A percentile compares a stretch with the other conserved stretches of the same genome.
These are phyloP conservation scores for Zygosaccharomyces bailii DNA, from an alignment of 805 yeast species.

Conservation along the genomic window DNA sequence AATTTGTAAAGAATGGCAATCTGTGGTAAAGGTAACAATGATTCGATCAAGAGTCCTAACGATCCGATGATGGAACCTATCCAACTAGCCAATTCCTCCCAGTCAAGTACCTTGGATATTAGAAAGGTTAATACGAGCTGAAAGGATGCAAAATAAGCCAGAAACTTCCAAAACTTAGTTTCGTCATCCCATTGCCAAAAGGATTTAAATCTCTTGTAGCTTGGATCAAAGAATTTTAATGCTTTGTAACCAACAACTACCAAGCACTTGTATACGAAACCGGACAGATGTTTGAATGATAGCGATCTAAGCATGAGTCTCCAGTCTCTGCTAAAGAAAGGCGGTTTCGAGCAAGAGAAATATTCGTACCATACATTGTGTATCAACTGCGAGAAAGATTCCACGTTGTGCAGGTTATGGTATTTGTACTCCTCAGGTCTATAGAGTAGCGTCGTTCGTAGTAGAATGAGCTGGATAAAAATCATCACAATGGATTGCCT, in stretches of 20 bases:
- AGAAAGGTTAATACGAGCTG: slow-evolving; percentile 37
- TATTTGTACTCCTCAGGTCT: slow-evolving; percentile 46
- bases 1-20: slow-evolving; percentile 63
- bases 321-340: slow-evolving; percentile 31
- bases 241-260: slow-evolving; percentile 38
- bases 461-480: slow-evolving; percentile 63
- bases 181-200: slow-evolving; percentile 88
- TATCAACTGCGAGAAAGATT: slow-evolving; percentile 29
- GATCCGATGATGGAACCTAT: slow-evolving; percentile 53
- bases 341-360: slow-evolving; percentile 26
- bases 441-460: slow-evolving; percentile 59
- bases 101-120: slow-evolving; percentile 33
- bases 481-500: slow-evolving; percentile 84
- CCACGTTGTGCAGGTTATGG: slow-evolving; percentile 38
- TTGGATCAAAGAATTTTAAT: slow-evolving; percentile 65
- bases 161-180: slow-evolving; percentile 58
- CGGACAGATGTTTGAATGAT: slow-evolving; percentile 22
- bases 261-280: slow-evolving; percentile 26
- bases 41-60: slow-evolving; percentile 66
- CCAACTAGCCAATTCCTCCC: slow-evolving; percentile 53
- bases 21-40: slow-evolving; percentile 73
- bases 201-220: slow-evolving; percentile 55
- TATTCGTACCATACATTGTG: slow-evolving; percentile 36
- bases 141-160: slow-evolving; percentile 43
- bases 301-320: slow-evolving; percentile 25